Base-by-base conservation (phyloP, 768 basidiomycete genomes). In the Suillus plorans region DNA sequence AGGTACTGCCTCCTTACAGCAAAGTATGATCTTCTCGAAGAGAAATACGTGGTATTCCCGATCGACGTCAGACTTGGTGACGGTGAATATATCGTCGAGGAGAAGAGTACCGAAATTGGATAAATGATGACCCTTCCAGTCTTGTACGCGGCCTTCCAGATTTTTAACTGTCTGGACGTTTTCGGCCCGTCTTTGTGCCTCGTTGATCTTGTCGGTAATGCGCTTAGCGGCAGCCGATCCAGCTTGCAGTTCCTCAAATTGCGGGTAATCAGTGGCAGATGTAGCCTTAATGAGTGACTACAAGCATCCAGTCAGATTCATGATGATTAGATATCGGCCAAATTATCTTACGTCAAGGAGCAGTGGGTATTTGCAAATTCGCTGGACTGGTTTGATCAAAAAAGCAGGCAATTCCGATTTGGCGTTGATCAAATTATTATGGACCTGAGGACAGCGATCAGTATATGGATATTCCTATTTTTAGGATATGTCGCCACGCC, bases 41-140 rank as follows among this genome's bases (percentile, higher is more conserved):
- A 99, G 82, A 84, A 98, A 99, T 64, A 99, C 96, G 70, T 97
- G 95, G 72, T 99, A 99, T 77, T 99, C 97, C 70, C 97, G 87
- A 75, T 98, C 95, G 71, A 95, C 92, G 65, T 96, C 95, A 58
- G 90, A 92, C 78, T 99, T 99, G 70, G 92, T 97, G 64, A 99
- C 97, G 64, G 90, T 88, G 77, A 99, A 99, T 63, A 95, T 86
- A 74, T 98, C 97, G 74, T 99, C 96, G 37, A 99, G 86, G 41
- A 97, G 84, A 62, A 99, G 90, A 69, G 93, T 88, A 66, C 97
- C 97, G 68, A 99, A 99, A 75, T 95, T 92, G 69, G 88, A 88
- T 45, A 98, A 84, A 70, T 97, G 93, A 76, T 99, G 97, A 13
- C 97, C 97, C 76, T 99, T 99, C 97, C 97, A 99, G 76, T 99